Evolutionary conservation across 2,329 filamentous ascomycete genomes (phyloP), one percentile per base, ranked within the genome.

Genomic region (Colletotrichum limetticola): DNA sequence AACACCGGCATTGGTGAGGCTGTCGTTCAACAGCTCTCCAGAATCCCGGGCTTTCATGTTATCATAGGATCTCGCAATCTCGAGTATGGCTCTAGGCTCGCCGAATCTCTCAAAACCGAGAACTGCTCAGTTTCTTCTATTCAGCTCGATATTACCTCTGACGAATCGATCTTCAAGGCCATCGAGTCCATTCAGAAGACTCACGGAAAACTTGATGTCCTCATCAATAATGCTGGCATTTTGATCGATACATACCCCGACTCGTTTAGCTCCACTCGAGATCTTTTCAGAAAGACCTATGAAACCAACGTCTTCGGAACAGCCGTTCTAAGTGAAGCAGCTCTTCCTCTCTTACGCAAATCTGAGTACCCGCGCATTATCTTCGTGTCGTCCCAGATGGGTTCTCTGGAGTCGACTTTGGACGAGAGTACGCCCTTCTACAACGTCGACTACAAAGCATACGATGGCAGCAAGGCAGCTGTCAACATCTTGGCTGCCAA

Each of bases 401-500:
- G 81, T 0, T 83, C 81, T 8, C 55, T 86, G 2, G 63, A 74
- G 0, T 62, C 76, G 16, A 71, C 80, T 0, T 72, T 76, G 1
- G 80, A 85, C 66, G 76, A 78, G 57, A 74, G 69, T 0, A 80
- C 74, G 0, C 28, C 66, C 1, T 80, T 68, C 11, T 82, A 82
- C 58, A 66, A 62, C 1, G 71, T 76, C 19, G 79, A 80, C 5
- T 80, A 77, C 59, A 82, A 79, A 42, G 76, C 78, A 1, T 86
- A 86, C 66, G 77, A 82, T 14, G 74, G 78, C 5, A 85, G 82
- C 76, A 86, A 86, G 73, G 82, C 84, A 1, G 85, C 84, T 0
- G 28, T 86, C 11, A 84, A 86, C 35, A 84, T 85, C 80, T 74
- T 86, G 3, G 78, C 76, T 37, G 22, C 81, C 4, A 79, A 81